Evolutionary conservation across 2,329 filamentous ascomycete species (phyloP), one percentile per base, ranked within the genome.

Genomic region (Sclerotinia glacialis): DNA sequence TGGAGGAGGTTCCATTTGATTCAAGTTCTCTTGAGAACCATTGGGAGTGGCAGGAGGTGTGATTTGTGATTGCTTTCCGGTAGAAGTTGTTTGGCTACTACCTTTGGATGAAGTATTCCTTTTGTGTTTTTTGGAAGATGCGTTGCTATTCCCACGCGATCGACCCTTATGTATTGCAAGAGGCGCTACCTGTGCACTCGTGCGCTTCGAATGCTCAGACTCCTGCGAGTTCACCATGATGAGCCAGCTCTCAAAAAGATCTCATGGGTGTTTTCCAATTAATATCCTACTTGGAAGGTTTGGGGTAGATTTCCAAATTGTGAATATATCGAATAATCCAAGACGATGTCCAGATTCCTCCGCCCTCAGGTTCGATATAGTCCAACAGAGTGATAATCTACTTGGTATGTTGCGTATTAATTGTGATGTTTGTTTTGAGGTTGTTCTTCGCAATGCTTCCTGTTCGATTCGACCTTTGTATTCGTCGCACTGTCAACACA

Each of bases 1-100:
- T 70, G 86, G 82, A 8, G 83, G 78, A 61, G 76, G 74, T 69
- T 80, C 79, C 60, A 76, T 72, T 68, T 79, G 73, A 73, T 78
- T 76, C 69, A 79, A 74, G 72, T 80, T 73, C 72, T 92, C 88
- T 75, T 84, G 83, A 31, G 86, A 88, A 74, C 83, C 84, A 78
- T 88, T 87, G 23, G 91, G 91, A 11, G 91, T 93, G 69, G 88
- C 81, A 52, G 91, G 91, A 37, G 91, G 91, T 59, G 90, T 93
- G 79, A 93, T 89, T 71, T 92, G 88, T 34, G 74, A 72, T 50
- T 72, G 74, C 53, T 61, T 68, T 53, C 67, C 72, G 23, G 71
- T 64, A n/a, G 75, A 74, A 42, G 66, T 68, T 42, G 72, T 72
- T 23, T 65, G 60, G 53, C 61, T 71, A 59, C 73, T 74, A 63